Evolutionary conservation across 2,329 filamentous ascomycete species (phyloP), one percentile per base, ranked within the genome.

Genomic region (Phialemoniopsis sp.): DNA sequence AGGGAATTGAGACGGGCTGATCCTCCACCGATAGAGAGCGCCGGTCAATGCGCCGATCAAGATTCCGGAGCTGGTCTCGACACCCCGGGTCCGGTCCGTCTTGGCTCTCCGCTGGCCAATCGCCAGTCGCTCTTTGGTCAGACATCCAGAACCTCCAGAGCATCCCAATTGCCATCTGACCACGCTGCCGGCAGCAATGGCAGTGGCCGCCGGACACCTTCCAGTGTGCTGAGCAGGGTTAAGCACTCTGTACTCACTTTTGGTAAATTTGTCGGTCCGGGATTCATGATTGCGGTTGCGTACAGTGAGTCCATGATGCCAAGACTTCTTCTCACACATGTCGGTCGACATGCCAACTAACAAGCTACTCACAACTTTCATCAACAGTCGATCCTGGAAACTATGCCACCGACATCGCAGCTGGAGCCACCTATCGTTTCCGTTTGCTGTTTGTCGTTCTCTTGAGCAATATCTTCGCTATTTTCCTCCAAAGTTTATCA

Each of bases 391-490:
- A 79, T 45, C 76, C 71, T 37, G 80, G 80, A 43, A 87, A 87
- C 57, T 87, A 87, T 54, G 72, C 82, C 2, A 87, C 83, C 15
- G 82, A 82, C 56, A 77, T 86, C 13, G 47, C 49, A 8, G 82
- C 82, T 34, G 83, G 83, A 38, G 78, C 83, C 5, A 70, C 73
- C 1, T 85, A 81, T 56, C 72, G 71, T 40, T 87, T 80, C 63
- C 70, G 67, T 31, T 68, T 87, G 28, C 70, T 87, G 3, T 87
- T 86, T 62, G 68, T 87, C 48, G 74, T 87, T 32, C 66, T 87
- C 9, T 66, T 85, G 50, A 79, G 78, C 58, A 87, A 87, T 55
- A 50, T 86, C 37, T 82, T 87, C 51, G 83, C 83, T 48, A 85
- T 87, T 39, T 77, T 85, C 47, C 66, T 87, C 15, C 83, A 87